Base-by-base conservation (phyloP, 345 rosid species). In the Citrus hindsii region DNA sequence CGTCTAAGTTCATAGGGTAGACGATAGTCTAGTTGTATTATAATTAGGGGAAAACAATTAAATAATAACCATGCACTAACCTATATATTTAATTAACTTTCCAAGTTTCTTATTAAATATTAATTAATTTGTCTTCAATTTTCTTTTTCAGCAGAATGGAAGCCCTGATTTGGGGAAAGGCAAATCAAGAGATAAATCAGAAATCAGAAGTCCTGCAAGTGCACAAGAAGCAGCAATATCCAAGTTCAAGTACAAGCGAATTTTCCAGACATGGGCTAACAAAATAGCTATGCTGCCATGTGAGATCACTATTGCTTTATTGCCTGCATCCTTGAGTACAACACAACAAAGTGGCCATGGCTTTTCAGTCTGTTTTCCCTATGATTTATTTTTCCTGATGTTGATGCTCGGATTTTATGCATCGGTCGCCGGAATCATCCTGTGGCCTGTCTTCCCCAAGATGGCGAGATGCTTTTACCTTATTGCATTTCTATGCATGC, bases 281-380 rank as follows among this genome's bases (percentile, higher is more conserved):
- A 78, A 59, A 19, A 28, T 48, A 14, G 71, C 27, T 4, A 78
- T 51, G 76, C 25, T 72, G 55, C 77, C 81, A 51, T 64, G 37
- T 13, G 40, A 60, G 13, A 35, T 79, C 27, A 61, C 71, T 3
- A 63, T 37, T 5, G 38, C 76, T 62, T 37, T 75, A 53, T 69
- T 76, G 1, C 71, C 69, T 8, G 66, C 83, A 9, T 80, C 67
- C 7, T 27, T 59, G 68, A 21, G 25, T 7, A 27, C 63, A 7
- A 40, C 19, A 53, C 58, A 60, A 32, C 58, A 46, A 32, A 27
- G 46, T 63, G 60, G 56, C 25, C 55, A 38, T 18, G 13, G 40
- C 7, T 32, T 59, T 13, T 19, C 51, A 8, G 16, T 21, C 32
- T 19, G 51, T 4, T 70, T 30, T 25, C 46, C 46, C 4, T 28